Evolutionary conservation across 345 rosid species (phyloP).

Genomic region (Erucastrum elatum): DNA sequence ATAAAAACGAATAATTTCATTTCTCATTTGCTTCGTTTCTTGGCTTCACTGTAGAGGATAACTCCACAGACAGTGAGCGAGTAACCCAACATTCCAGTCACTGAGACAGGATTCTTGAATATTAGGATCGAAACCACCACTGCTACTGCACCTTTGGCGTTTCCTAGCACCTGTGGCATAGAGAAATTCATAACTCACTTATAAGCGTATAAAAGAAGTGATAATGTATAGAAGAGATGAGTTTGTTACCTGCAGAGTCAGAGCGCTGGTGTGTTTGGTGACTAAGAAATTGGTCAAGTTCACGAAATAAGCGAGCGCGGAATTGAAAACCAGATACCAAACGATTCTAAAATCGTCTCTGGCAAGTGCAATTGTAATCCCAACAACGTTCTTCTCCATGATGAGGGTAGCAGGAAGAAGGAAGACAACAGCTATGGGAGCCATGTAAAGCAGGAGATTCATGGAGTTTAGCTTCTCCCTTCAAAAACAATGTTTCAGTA

Average conservation of each 20-base stretch:
- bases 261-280: conserved; percentile 57
- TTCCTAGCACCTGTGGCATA: conserved; percentile 59
- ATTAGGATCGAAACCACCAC: conserved; percentile 59
- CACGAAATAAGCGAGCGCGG: conserved; percentile 52
- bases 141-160: conserved; percentile 66
- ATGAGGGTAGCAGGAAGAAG: conserved; percentile 55
- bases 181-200: too few species aligned
- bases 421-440: conserved; percentile 52
- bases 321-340: conserved; percentile 57
- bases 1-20: neutral
- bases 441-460: conserved; percentile 61
- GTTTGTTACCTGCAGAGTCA: conserved; percentile 54
- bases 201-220: too few species aligned
- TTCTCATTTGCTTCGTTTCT: conserved; percentile 50
- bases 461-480: conserved; percentile 66
- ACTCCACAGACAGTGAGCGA: conserved; percentile 56
- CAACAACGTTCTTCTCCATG: conserved; percentile 55
- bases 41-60: conserved; percentile 55
- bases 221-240: too few species aligned
- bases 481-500: conserved; percentile 15
- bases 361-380: conserved; percentile 46
- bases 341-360: conserved; percentile 51
- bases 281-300: conserved; percentile 64
- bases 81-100: conserved; percentile 61
- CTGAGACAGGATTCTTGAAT: conserved; percentile 59